Conservation (phyloP, 2,329 filamentous ascomycete genomes). For the Proliferodiscus dingleyae region DNA sequence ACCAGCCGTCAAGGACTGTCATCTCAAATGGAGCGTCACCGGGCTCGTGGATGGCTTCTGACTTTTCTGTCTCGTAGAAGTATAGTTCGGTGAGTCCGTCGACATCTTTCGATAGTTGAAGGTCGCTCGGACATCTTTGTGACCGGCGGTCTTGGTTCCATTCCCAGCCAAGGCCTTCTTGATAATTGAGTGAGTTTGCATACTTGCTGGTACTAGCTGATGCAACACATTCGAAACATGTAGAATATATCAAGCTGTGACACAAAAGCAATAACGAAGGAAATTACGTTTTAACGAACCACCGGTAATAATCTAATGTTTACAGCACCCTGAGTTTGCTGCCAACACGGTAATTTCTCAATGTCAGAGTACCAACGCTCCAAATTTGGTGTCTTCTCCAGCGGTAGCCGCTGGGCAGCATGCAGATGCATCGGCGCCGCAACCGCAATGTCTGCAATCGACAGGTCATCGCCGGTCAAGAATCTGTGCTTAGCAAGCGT, state of each 20-base stretch:
- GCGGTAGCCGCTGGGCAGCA: conserved; percentile 5
- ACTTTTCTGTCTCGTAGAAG: conserved; percentile 13
- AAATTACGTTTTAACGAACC: background rate
- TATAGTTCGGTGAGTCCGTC: conserved; percentile 14
- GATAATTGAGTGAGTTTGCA: too few species aligned
- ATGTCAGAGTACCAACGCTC: conserved; percentile 11
- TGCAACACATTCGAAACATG: too few species aligned
- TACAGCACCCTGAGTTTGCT: conserved; percentile 15
- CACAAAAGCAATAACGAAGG: too few species aligned
- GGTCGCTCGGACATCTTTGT: conserved; percentile 6
- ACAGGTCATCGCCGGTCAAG: conserved; percentile 10
- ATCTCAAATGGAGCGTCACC: conserved; percentile 14
- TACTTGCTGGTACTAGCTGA: too few species aligned
- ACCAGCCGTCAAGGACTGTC: conserved; percentile 10
- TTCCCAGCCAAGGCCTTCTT: conserved; percentile 1
- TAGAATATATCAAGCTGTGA: too few species aligned
- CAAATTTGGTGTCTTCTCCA: conserved; percentile 12
- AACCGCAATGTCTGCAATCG: conserved; percentile 17
- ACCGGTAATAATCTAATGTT: conserved; percentile 12
- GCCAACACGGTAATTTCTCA: conserved; percentile 13
- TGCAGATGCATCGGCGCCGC: conserved; percentile 13
- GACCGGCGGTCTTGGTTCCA: background rate
- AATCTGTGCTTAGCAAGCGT: conserved; percentile 14
- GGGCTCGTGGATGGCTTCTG: conserved; percentile 12
- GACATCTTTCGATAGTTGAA: conserved; percentile 18